Conservation (phyloP, 768 basidiomycete genomes). For the Gelatoporia subvermispora region DNA sequence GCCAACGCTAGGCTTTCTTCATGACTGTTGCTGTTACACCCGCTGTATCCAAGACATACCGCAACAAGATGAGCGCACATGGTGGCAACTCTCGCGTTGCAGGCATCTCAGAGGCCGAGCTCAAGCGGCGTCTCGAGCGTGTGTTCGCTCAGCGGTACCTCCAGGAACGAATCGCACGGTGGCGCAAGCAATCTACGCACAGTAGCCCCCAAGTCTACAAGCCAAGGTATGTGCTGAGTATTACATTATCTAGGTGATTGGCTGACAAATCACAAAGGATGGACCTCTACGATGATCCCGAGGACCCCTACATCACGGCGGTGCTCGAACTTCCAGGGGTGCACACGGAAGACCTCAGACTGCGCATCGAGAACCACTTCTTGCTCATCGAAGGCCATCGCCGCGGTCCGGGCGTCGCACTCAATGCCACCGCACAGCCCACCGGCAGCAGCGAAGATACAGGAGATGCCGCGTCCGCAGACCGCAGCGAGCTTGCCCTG, state of each 20-base stretch:
- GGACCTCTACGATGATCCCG: slow-evolving; percentile 35
- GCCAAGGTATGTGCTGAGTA: neutral
- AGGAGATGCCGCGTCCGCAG: neutral
- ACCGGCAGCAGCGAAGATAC: neutral
- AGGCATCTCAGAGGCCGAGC: too few relatives aligned
- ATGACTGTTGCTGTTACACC: too few relatives aligned
- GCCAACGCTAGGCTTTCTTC: too few relatives aligned
- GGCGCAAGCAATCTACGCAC: too few relatives aligned
- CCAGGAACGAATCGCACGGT: too few relatives aligned
- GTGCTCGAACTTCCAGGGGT: slow-evolving; percentile 37
- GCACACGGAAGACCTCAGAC: slow-evolving; percentile 28
- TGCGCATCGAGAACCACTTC: slow-evolving; percentile 26
- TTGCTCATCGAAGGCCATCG: slow-evolving; percentile 35
- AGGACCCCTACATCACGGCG: slow-evolving; percentile 28
- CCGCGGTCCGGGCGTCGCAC: slow-evolving; percentile 11
- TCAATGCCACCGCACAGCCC: slow-evolving; percentile 9
- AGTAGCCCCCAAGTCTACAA: too few relatives aligned
- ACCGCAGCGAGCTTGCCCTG: neutral
- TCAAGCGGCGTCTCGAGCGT: too few relatives aligned
- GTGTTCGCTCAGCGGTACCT: too few relatives aligned
- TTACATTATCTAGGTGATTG: neutral
- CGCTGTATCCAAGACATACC: too few relatives aligned
- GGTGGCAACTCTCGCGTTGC: too few relatives aligned
- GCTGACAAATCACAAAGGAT: slow-evolving; percentile 22
- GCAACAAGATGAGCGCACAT: too few relatives aligned